Evolutionary conservation across 805 yeast species (phyloP), one percentile per base, ranked within the genome.

Genomic region (Candida chilensis): DNA sequence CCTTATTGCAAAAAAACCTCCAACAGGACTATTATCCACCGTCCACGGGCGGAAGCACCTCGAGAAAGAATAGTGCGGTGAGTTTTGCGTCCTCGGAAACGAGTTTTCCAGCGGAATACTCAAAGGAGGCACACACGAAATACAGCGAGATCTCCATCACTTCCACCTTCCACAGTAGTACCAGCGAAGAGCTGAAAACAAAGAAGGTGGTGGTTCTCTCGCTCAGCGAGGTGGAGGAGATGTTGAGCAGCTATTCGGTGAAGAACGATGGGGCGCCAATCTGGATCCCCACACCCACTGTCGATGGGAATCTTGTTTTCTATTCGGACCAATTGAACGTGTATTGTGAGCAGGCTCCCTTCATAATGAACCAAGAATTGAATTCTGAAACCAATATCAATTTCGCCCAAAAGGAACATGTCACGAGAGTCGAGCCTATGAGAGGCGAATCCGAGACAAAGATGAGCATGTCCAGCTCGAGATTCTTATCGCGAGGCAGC

Each of bases 201-300:
- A 15, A 17, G 11, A 14, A 8, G 11, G 28, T 26, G 7, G 12
- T n/a, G 10, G 28, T 26, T 16, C 11, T 26, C 8, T 14, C 28
- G 6, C 18, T n/a, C n/a, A 26, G 16, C 13, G 28, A 26, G 5
- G 28, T 17, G 20, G 28, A 26, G 13, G 17, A 15, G 7, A 26
- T 26, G 17, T 17, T 26, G 11, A 17, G 18, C 5, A 18, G 20
- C n/a, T 17, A 15, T 9, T 17, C 28, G 6, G 28, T 17, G 18
- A 15, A 17, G 18, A 18, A 15, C 7, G 11, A 17, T 17, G 20
- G 19, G 11, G 32, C 52, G 3, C 71, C 74, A 0, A 49, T 69
- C 11, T 81, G 90, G 88, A 49, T 76, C 0, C 81, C 86, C 0
- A 64, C 69, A 28, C 53, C 69, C n/a, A 68, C 79, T 1, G 58